These are phyloP conservation scores for Quercus berberidifolia DNA, from an alignment of 306 rosid genomes.

Conservation along the genomic window DNA sequence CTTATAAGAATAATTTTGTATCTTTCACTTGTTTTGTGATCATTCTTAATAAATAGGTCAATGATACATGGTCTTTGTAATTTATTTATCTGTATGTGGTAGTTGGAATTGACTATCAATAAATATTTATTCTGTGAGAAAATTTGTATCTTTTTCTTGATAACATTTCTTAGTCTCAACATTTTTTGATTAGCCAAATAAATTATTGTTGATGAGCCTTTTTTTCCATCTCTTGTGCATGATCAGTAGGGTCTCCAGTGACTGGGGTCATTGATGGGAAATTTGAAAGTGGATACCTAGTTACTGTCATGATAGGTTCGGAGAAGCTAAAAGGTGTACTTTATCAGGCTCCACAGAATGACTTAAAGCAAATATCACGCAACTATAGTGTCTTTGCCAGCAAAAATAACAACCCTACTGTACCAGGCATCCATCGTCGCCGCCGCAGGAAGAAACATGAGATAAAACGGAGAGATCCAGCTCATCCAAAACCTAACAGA, in stretches of 20 bases:
- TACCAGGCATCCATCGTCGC: slow-evolving; percentile 51
- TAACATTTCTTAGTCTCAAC: neutral
- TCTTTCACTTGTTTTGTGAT: neutral
- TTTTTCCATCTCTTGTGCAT: slow-evolving; percentile 7
- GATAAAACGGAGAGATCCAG: slow-evolving; percentile 82
- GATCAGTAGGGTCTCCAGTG: slow-evolving; percentile 38
- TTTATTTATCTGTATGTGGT: too few relatives aligned
- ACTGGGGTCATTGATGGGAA: slow-evolving; percentile 87
- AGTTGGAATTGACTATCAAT: too few relatives aligned
- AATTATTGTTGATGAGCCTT: neutral
- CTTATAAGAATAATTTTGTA: neutral
- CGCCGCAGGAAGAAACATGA: slow-evolving; percentile 85
- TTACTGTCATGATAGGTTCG: slow-evolving; percentile 70
- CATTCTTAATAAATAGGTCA: neutral
- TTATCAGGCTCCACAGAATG: slow-evolving; percentile 49
- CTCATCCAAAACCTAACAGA: slow-evolving; percentile 90
- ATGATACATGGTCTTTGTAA: neutral
- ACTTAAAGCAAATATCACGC: slow-evolving; percentile 17
- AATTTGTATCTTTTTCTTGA: neutral
- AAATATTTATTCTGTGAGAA: neutral
- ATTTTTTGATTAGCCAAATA: neutral
- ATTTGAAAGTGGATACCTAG: slow-evolving; percentile 89
- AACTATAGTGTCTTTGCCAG: slow-evolving; percentile 16
- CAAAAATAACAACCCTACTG: slow-evolving; percentile 31
- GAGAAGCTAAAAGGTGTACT: slow-evolving; percentile 81